Evolutionary conservation across 257 asterid genomes (phyloP).

Genomic region (Ocimum tenuiflorum): DNA sequence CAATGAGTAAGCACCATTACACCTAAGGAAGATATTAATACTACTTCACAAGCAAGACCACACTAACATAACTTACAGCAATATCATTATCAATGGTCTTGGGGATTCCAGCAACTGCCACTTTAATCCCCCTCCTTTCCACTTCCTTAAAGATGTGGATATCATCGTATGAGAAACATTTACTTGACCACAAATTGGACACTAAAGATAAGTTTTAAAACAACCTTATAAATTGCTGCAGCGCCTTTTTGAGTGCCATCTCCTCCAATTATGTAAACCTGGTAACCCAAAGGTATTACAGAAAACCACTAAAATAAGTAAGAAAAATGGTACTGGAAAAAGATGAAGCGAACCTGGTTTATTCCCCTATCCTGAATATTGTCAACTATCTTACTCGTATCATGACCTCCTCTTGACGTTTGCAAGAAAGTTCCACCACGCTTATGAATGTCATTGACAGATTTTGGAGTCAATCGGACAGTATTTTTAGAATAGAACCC

Average conservation of each 20-base stretch:
- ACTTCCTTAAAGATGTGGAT: constrained; percentile 55
- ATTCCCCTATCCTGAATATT: constrained; percentile 90
- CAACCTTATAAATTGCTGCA: constrained; percentile 79
- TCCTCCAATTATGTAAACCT: constrained; percentile 98
- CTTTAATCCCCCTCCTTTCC: constrained; percentile 74
- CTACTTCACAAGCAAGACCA: constrained; percentile 5
- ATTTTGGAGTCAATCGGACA: constrained; percentile 61
- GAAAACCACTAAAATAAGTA: background rate
- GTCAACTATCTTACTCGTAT: constrained; percentile 88
- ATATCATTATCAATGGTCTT: constrained; percentile 96
- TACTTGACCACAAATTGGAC: constrained; percentile 12
- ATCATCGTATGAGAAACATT: constrained; percentile 9
- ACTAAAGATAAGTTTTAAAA: background rate
- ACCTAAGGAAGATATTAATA: constrained; percentile 1
- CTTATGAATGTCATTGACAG: constrained; percentile 80
- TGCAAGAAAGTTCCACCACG: constrained; percentile 94
- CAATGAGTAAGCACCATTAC: background rate
- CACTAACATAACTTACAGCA: constrained; percentile 48
- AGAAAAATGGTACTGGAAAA: background rate
- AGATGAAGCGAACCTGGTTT: constrained; percentile 58
- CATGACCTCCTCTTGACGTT: constrained; percentile 95
- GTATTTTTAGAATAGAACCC: constrained; percentile 93
- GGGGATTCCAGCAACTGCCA: constrained; percentile 92
- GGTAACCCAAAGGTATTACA: constrained; percentile 21
- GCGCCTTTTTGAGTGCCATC: constrained; percentile 98